These are phyloP conservation scores for Misopates orontium DNA, from an alignment of 257 asterid species.

Conservation along the genomic window DNA sequence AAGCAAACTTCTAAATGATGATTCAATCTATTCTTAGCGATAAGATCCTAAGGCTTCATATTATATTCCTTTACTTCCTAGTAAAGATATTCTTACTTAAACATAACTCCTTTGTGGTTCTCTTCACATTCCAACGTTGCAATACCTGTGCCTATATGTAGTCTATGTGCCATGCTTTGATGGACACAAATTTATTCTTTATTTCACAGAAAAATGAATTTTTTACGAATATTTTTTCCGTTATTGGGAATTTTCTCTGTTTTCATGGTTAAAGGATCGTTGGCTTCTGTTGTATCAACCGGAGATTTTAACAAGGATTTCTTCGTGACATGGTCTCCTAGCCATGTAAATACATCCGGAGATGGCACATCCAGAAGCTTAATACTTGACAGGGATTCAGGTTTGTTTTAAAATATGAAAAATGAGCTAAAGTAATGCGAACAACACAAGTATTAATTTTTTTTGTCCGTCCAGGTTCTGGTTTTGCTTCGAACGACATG, in stretches of 20 bases:
- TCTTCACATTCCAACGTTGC: slow-evolving; percentile 42
- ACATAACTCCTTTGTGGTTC: slow-evolving; percentile 42
- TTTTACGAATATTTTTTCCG: slow-evolving; percentile 22
- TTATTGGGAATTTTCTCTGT: slow-evolving; percentile 9
- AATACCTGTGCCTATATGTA: slow-evolving; percentile 29
- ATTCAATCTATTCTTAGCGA: slow-evolving; percentile 19
- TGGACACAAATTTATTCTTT: slow-evolving; percentile 2
- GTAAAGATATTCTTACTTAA: slow-evolving; percentile 76
- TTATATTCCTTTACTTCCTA: slow-evolving; percentile 56
- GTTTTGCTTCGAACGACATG: slow-evolving; percentile 68
- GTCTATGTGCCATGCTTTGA: neutral
- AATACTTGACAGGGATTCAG: slow-evolving; percentile 67
- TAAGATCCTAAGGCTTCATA: slow-evolving; percentile 8
- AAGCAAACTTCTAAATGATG: slow-evolving; percentile 34
- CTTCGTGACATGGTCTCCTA: slow-evolving; percentile 72
- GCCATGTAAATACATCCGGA: slow-evolving; percentile 69
- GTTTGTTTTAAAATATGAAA: slow-evolving; percentile 28
- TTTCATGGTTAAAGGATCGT: slow-evolving; percentile 29
- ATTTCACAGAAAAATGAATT: slow-evolving; percentile 28
- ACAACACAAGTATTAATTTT: neutral
- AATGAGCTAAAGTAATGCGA: neutral
- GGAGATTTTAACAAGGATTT: slow-evolving; percentile 90
- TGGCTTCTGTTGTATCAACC: slow-evolving; percentile 64
- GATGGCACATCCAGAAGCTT: slow-evolving; percentile 67
- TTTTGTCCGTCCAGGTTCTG: slow-evolving; percentile 45